phyloP scores from a whole-genome alignment of 1,284 basidiomycete genomes.

The Sanguinoderma infundibulare region DNA sequence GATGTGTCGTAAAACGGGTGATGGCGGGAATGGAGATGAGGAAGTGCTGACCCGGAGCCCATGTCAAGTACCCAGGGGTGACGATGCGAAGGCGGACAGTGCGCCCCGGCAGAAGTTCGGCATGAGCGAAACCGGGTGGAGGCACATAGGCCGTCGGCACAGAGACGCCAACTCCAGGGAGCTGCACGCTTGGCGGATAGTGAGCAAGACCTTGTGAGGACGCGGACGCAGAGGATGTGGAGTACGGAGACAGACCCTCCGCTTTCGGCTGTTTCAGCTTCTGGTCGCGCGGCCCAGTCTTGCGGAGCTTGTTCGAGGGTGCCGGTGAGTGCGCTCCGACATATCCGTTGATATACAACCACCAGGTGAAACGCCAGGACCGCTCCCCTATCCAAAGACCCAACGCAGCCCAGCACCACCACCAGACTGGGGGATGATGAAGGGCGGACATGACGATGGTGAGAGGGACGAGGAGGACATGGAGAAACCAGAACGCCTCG shows the following conservation, averaged over 20 bases:
- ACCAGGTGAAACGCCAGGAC: constrained; percentile 60
- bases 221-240: constrained; percentile 1
- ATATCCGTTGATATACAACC: constrained; percentile 69
- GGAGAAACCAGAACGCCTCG: constrained; percentile 78
- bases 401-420: constrained; percentile 73
- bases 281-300: constrained; percentile 5
- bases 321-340: constrained; percentile 29
- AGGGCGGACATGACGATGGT: constrained; percentile 65
- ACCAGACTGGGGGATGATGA: constrained; percentile 73
- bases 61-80: constrained; percentile 62
- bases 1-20: constrained; percentile 73
- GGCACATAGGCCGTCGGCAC: constrained; percentile 44
- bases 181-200: constrained; percentile 16
- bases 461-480: constrained; percentile 69
- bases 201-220: constrained; percentile 15
- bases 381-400: constrained; percentile 72
- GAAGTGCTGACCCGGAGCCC: constrained; percentile 85
- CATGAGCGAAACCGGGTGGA: constrained; percentile 75
- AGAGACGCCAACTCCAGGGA: constrained; percentile 11
- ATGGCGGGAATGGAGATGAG: constrained; percentile 76
- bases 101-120: constrained; percentile 79
- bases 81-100: constrained; percentile 78
- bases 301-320: constrained; percentile 14
- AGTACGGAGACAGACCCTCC: background rate
- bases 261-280: background rate